Percentiles rank a stretch among this genome's conserved stretches.
Evolutionary conservation across 768 basidiomycete genomes (phyloP).

Genomic region (Trametes cubensis): DNA sequence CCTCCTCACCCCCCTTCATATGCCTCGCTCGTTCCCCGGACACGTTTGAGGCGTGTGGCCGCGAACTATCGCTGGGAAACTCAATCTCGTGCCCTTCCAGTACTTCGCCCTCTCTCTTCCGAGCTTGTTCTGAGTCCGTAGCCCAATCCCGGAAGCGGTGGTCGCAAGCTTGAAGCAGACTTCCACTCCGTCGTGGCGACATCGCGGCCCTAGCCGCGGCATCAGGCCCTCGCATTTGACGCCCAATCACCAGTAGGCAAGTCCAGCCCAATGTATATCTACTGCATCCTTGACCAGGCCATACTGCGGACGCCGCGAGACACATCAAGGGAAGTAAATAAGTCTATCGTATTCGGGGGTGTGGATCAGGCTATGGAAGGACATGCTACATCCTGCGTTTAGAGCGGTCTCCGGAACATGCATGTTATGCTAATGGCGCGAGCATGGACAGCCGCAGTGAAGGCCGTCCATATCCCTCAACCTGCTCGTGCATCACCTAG

Average conservation of each 20-base stretch:
- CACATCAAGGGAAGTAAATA: no score
- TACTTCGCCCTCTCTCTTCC: not conserved
- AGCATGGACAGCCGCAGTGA: no score
- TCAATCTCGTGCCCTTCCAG: constrained; percentile 14
- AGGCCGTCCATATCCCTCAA: no score
- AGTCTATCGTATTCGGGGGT: no score
- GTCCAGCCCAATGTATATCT: not conserved
- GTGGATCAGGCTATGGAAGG: no score
- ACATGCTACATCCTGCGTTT: no score
- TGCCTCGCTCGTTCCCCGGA: constrained; percentile 11
- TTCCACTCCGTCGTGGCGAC: constrained; percentile 7
- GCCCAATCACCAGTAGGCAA: not conserved
- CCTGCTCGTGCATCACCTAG: no score
- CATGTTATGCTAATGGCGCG: no score
- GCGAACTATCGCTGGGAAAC: constrained; percentile 11
- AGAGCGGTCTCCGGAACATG: no score
- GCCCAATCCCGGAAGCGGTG: not conserved
- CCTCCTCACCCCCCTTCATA: constrained; percentile 18
- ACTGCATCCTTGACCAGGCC: not conserved
- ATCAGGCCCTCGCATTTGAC: not conserved
- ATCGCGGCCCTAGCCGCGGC: not conserved
- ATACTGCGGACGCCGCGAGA: not conserved
- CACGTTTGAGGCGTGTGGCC: constrained; percentile 25
- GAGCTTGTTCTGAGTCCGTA: not conserved
- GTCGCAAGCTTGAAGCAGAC: not conserved